These are phyloP conservation scores for Geosmithia putterillii DNA, from an alignment of 2,329 filamentous ascomycete species.

Conservation along the genomic window DNA sequence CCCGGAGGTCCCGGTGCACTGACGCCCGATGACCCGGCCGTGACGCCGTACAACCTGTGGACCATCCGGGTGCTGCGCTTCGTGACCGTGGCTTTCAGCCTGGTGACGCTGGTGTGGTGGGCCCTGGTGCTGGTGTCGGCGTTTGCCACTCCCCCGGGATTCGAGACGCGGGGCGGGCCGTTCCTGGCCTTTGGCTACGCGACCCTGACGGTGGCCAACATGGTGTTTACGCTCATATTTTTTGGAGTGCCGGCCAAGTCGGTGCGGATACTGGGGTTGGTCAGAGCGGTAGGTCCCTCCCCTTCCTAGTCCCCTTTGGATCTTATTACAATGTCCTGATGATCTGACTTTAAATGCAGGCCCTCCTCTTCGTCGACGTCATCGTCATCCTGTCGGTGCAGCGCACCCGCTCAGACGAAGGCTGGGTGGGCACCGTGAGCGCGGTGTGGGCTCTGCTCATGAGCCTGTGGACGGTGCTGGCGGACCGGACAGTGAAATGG, in stretches of 20 bases:
- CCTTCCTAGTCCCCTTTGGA: conserved; percentile 8
- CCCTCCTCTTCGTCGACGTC: conserved; percentile 44
- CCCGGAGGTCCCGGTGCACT: conserved; percentile 18
- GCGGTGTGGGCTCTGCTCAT: conserved; percentile 73
- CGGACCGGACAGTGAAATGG: conserved; percentile 76
- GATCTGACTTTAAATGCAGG: conserved; percentile 9
- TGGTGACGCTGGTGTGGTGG: conserved; percentile 85
- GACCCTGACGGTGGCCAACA: conserved; percentile 62
- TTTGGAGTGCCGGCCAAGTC: conserved; percentile 74
- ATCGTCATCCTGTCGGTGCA: conserved; percentile 69
- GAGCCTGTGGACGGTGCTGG: conserved; percentile 64
- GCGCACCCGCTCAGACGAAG: conserved; percentile 68
- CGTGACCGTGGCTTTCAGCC: conserved; percentile 63
- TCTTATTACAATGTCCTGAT: neutral
- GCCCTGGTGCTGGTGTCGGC: conserved; percentile 73
- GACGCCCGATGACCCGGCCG: conserved; percentile 30
- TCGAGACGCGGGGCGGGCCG: conserved; percentile 79
- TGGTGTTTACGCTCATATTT: conserved; percentile 71
- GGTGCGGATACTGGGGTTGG: conserved; percentile 59
- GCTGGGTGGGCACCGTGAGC: conserved; percentile 80
- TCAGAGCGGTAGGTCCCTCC: conserved; percentile 37
- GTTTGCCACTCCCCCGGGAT: conserved; percentile 80
- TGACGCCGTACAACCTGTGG: conserved; percentile 93
- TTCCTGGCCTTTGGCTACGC: conserved; percentile 85
- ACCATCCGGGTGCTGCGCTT: conserved; percentile 71